Evolutionary conservation across 148 eudicot genomes (phyloP), one percentile per base, ranked within the genome.

Genomic region (Spergularia marina): DNA sequence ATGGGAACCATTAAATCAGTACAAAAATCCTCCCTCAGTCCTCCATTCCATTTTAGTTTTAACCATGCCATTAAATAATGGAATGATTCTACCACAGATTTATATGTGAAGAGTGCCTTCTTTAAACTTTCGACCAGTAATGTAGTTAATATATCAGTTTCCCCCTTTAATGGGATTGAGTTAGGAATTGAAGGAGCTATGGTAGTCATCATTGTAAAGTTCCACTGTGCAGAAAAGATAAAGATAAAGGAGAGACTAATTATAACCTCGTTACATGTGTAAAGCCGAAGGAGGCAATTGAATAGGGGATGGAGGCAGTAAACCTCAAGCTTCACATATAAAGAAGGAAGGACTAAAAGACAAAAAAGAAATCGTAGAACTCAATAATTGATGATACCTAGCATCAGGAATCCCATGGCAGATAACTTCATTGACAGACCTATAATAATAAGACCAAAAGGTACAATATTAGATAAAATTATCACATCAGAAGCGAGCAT

Each of bases 321-420:
- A 14, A 18, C 49, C 4, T 55, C 6, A 41, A 63, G 41, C 16
- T 49, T 68, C 57, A 49, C 55, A 7, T 10, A n/a, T 14, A 20
- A 52, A 68, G 55, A 51, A 23, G 58, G 72, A 13, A 18, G 58
- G 40, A 11, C 13, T 21, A 68, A 60, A 47, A 15, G 34, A 71
- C 13, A 54, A 40, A 64, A 40, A 4, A 49, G 49, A 17, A 55
- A 21, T 12, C 58, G 20, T 49, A 15, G 30, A 10, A 18, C 18
- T 53, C 25, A 58, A 40, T 40, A 17, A 18, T 12, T 54, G 20
- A 20, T 63, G 1, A 62, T 88, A 95, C 99, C 99, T 95, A 51
- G 97, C 94, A 87, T 95, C 99, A 75, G 99, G 99, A 69, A 95
- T 95, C 71, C 99, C 99, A 85, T 95, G 99, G 86, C 98, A 95